Base-by-base conservation (phyloP, 176 grass and related monocot genomes). In the Elaeis guineensis region DNA sequence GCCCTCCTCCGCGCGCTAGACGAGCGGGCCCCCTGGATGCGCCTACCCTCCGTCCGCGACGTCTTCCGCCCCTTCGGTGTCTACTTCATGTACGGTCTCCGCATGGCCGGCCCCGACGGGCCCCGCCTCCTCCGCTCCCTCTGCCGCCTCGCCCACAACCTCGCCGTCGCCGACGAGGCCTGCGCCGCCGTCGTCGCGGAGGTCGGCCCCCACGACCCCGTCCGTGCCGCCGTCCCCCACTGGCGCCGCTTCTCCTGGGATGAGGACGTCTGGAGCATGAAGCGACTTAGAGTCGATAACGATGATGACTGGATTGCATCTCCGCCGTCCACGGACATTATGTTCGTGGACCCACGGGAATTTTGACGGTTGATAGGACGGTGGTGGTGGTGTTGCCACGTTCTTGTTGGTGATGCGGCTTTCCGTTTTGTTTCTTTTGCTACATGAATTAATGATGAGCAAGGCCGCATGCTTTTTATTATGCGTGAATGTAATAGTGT, bases 241-340 rank as follows among this genome's bases (percentile, higher is more conserved):
- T 90, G 82, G 86, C 69, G 69, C 25, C 70, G 78, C 21, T 90
- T 90, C 82, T 90, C 82, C 55, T 85, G 71, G 75, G 75, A 85
- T n/a, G 82, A 90, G 71, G 86, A 90, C 64, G 68, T 90, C 20
- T 90, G 78, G 82, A 85, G 86, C 78, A 90, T 90, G 71, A 90
- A 85, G 68, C 78, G 55, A 8, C 59, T 90, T 58, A 3, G 1
- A 26, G 11, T 3, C 39, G 69, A 64, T 69, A 62, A 66, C 39
- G 7, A 1, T n/a, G 72, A 75, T 5, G 82, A 79, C 57, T 85
- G 78, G 82, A 5, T 72, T 12, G 16, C 64, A 3, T 56, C 86
- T 18, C 26, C 57, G 22, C 52, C 75, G 26, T 23, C 54, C 6
- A 76, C 70, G 11, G 69, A 28, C n/a, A 19, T 73, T 19, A 58